These are phyloP conservation scores for Paraglomus brasilianum DNA, from an alignment of 192 early-diverging fungal genomes.

Conservation along the genomic window DNA sequence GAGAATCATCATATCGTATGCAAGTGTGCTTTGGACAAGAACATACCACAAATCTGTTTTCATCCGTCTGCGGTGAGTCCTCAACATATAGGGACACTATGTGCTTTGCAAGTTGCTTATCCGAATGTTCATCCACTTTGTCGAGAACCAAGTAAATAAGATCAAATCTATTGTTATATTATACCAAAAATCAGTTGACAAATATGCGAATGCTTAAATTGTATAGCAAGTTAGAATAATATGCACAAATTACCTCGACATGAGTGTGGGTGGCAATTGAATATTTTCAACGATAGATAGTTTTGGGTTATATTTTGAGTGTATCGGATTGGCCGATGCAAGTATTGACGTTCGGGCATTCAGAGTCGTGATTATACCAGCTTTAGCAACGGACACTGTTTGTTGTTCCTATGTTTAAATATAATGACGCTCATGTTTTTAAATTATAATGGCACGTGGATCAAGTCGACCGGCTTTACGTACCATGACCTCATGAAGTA, in stretches of 20 bases:
- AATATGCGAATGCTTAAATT: neutral
- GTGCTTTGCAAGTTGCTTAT: constrained; percentile 86
- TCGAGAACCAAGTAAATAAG: constrained; percentile 90
- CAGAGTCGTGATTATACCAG: constrained; percentile 96
- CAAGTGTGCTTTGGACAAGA: neutral
- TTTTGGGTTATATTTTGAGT: constrained; percentile 83
- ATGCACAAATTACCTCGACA: constrained; percentile 68
- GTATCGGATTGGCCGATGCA: constrained; percentile 92
- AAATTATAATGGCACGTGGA: neutral
- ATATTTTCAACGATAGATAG: constrained; percentile 85
- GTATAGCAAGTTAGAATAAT: neutral
- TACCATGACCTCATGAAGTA: constrained; percentile 97
- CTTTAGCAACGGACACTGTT: constrained; percentile 97
- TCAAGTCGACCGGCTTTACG: neutral
- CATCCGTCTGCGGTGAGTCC: constrained; percentile 49
- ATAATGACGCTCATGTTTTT: neutral
- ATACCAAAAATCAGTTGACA: neutral
- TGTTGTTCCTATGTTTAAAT: constrained; percentile 78
- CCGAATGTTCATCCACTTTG: constrained; percentile 80
- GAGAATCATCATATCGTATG: neutral
- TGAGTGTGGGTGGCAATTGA: constrained; percentile 87
- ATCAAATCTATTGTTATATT: constrained; percentile 71
- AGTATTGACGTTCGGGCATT: constrained; percentile 96
- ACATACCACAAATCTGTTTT: constrained; percentile 44
- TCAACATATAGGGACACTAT: constrained; percentile 85